Base-by-base conservation (phyloP, 2,329 filamentous ascomycete genomes). In the Exophiala bonariae region DNA sequence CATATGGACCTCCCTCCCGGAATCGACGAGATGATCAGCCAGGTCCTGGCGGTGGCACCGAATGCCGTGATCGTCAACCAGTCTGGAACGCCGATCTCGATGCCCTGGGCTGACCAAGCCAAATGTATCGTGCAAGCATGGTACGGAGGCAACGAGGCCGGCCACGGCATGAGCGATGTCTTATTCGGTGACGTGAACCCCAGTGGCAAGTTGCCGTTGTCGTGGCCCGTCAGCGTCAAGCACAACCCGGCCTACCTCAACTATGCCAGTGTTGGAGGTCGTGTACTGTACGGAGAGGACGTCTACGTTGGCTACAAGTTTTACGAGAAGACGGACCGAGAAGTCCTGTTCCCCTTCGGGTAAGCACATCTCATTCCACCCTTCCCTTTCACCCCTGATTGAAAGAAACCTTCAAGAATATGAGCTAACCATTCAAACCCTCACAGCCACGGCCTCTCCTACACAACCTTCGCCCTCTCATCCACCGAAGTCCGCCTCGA, bases 131-230 rank as follows among this genome's bases (percentile, higher is more conserved):
- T 90, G 1, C 86, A 91, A 58, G 86, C 86, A 5, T 92, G 87
- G 87, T 92, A 89, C 60, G 86, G 87, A 50, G 88, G 88, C 10
- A 87, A 92, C 59, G 87, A 93, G 70, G 85, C 85, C 3, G 88
- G 87, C 3, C 88, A 91, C 60, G 83, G 82, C 10, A 83, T 93
- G 50, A 86, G 85, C 0, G 87, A 92, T 55, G 77, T 91, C 1
- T 72, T 92, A 0, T 86, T 87, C 54, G 87, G 87, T 36, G 79
- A 84, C 52, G 77, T 80, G 35, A 89, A 86, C 61, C 87, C 88
- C 0, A 83, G 80, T 30, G 87, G 81, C 9, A 89, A 89, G 64
- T 75, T 91, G 1, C 84, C 86, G 0, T 72, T 90, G 14, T 85
- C 78, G 2, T 90, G 90, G 68, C 88, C 88, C 1, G 75, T 71